phyloP scores from a whole-genome alignment of 371 early-diverging fungal species.

The Rhizomucor miehei region DNA sequence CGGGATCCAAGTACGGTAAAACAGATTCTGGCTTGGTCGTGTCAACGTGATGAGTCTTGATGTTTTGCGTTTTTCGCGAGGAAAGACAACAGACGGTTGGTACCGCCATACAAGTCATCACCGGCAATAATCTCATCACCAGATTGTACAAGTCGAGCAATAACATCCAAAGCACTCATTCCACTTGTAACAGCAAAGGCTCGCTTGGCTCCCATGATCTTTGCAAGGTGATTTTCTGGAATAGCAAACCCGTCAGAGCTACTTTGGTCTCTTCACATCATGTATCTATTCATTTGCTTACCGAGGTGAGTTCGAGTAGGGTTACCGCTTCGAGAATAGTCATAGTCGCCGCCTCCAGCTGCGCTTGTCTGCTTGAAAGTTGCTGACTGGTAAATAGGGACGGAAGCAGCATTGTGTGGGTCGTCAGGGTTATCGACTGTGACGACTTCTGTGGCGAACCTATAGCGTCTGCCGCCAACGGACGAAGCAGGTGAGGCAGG shows the following conservation, averaged over 20 bases:
- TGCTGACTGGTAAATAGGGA: conserved; percentile 96
- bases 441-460: conserved; percentile 87
- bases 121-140: conserved; percentile 88
- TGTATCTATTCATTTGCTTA: conserved; percentile 33
- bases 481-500: conserved; percentile 39
- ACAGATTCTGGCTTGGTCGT: conserved; percentile 69
- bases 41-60: conserved; percentile 83
- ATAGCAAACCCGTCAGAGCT: background rate
- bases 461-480: conserved; percentile 53
- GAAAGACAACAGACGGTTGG: conserved; percentile 80
- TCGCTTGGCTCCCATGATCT: conserved; percentile 78
- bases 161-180: conserved; percentile 88
- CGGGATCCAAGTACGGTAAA: conserved; percentile 59
- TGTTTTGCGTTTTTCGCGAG: conserved; percentile 61
- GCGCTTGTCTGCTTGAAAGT: conserved; percentile 90
- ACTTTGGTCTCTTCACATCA: too few relatives aligned
- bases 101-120: conserved; percentile 89
- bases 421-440: conserved; percentile 78
- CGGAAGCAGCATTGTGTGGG: conserved; percentile 87
- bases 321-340: conserved; percentile 89
- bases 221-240: conserved; percentile 80
- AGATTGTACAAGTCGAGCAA: conserved; percentile 72
- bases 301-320: conserved; percentile 87
- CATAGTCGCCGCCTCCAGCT: conserved; percentile 85
- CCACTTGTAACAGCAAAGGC: conserved; percentile 82